Conservation (phyloP, 2,329 filamentous ascomycete genomes). For the Botrytis elliptica region DNA sequence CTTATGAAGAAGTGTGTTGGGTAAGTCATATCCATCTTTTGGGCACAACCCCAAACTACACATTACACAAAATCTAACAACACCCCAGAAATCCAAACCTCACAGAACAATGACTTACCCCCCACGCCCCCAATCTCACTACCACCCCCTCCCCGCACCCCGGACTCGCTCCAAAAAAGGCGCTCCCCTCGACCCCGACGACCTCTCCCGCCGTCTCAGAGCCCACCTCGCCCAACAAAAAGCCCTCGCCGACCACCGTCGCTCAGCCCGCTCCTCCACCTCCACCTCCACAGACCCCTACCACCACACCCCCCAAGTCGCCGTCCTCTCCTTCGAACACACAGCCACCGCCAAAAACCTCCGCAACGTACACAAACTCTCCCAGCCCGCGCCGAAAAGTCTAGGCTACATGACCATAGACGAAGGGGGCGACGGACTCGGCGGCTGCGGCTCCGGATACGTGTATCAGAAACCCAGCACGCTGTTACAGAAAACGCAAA, state of each 20-base stretch:
- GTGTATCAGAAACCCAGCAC: conserved; percentile 21
- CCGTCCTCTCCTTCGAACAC: conserved; percentile 53
- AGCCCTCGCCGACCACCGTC: conserved; percentile 37
- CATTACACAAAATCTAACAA: background rate
- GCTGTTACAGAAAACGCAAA: conserved; percentile 28
- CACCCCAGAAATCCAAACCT: conserved; percentile 13
- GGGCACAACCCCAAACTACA: background rate
- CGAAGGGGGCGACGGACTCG: conserved; percentile 22
- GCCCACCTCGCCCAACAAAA: conserved; percentile 53
- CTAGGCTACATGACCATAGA: conserved; percentile 38
- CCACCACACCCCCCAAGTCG: conserved; percentile 53
- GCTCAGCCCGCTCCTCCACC: conserved; percentile 25
- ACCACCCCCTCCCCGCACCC: conserved; percentile 16
- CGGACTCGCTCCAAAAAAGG: conserved; percentile 34
- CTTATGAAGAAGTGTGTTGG: conserved; percentile 10
- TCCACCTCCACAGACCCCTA: conserved; percentile 38
- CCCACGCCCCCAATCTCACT: conserved; percentile 21
- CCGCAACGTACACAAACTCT: conserved; percentile 46
- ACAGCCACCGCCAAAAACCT: conserved; percentile 50
- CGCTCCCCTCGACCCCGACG: conserved; percentile 52
- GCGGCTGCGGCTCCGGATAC: background rate
- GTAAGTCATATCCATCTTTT: background rate
- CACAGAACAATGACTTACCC: conserved; percentile 34
- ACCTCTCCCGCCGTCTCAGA: conserved; percentile 53
- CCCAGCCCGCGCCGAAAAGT: conserved; percentile 46